These are phyloP conservation scores for Hibiscus tridactylites DNA, from an alignment of 345 rosid species.

Conservation along the genomic window DNA sequence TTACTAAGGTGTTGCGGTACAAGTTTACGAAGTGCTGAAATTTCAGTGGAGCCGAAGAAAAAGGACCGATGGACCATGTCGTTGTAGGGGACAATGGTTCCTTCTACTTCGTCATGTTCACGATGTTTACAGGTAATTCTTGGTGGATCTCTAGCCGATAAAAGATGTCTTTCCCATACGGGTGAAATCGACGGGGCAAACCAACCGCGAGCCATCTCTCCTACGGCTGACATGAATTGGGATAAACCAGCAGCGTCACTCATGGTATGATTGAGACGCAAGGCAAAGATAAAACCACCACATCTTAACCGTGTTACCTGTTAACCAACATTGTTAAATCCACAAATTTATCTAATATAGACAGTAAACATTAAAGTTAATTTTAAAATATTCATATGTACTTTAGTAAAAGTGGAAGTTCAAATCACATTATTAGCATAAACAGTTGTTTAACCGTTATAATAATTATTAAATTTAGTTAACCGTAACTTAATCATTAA, in stretches of 20 bases:
- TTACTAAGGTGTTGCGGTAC: constrained; percentile 28
- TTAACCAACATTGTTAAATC: no score
- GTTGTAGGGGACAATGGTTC: constrained; percentile 15
- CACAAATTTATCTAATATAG: no score
- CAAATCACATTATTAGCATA: no score
- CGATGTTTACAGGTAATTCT: constrained; percentile 34
- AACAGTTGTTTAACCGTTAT: no score
- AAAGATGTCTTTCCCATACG: constrained; percentile 37
- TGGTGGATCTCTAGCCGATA: constrained; percentile 26
- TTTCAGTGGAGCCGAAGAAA: constrained; percentile 35
- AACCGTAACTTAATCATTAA: no score
- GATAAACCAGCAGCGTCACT: constrained; percentile 36
- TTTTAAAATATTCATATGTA: no score
- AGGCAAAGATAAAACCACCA: constrained; percentile 37
- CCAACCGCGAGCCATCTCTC: constrained; percentile 37
- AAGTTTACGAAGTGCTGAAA: constrained; percentile 27
- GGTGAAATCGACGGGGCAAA: constrained; percentile 31
- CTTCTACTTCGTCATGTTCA: constrained; percentile 36
- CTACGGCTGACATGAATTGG: constrained; percentile 33
- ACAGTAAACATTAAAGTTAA: no score
- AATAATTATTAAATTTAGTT: no score
- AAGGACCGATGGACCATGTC: constrained; percentile 38
- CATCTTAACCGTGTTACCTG: constrained; percentile 43
- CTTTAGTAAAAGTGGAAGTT: no score
- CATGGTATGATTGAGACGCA: constrained; percentile 43